Base-by-base conservation (phyloP, 768 basidiomycete genomes). In the Pilatotrama ljubarskyi region DNA sequence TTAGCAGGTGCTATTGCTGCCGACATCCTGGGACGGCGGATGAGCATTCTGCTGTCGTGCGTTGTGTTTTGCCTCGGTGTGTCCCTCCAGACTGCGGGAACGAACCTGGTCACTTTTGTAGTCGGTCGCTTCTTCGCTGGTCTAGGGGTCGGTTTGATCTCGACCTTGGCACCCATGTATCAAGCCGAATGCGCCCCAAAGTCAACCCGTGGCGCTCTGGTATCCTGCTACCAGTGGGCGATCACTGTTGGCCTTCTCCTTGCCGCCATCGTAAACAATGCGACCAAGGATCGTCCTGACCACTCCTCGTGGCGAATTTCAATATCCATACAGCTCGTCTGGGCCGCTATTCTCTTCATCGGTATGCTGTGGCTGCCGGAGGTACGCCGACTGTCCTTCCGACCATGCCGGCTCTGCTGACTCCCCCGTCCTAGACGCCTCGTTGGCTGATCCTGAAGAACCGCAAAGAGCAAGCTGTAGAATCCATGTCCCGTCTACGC, bases 81-180 rank as follows among this genome's bases (percentile, higher is more conserved):
- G 3, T 8, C 55, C 5, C 40, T 57, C 13, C 55, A 57, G 20
- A 57, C 55, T 26, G 55, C 38, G 13, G 47, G 47, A 2, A 4
- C 24, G 25, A 74, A 69, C 25, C 70, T 87, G 36, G 75, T 80
- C 17, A 76, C 84, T 46, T 89, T 90, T 72, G 79, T 85, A 55
- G 73, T 80, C 42, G 91, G 90, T 58, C 89, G 90, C 75, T 78
- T 90, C 51, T 75, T 90, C 53, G 91, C 90, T 40, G 91, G 91
- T 67, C 67, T 90, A 55, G 90, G 90, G 70, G 89, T 93, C 66
- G 84, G 92, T 61, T 78, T 91, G 69, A 83, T 91, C 32, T 91
- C 89, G 13, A 80, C 79, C 63, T 76, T 90, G 66, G 76, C 82
- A 67, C 80, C 82, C 47, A 76, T 83, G 70, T 83, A 83, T 73